Conservation (phyloP, 352 stramenopile genomes). For the Globisporangium spiculum region DNA sequence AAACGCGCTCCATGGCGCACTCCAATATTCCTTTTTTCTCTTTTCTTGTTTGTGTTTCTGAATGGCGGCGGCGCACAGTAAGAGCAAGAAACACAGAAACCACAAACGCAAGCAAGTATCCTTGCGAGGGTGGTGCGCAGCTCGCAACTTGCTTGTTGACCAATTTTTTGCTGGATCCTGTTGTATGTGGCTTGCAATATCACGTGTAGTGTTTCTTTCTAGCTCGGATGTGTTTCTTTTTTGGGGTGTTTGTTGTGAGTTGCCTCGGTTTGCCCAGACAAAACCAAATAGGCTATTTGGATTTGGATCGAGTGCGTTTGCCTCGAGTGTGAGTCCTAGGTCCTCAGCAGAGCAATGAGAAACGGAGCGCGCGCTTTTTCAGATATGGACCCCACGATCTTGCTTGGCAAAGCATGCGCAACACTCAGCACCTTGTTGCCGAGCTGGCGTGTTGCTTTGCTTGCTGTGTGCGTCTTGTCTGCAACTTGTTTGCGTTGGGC, state of each 20-base stretch:
- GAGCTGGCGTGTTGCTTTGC: background rate
- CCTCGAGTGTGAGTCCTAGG: too few relatives aligned
- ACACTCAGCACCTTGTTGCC: background rate
- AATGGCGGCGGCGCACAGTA: background rate
- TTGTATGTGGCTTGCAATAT: background rate
- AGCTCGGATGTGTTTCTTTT: background rate
- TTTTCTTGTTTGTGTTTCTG: background rate
- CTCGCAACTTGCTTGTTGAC: background rate
- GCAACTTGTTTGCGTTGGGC: background rate
- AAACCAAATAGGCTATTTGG: too few relatives aligned
- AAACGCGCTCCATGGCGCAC: background rate
- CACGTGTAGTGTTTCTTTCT: too few relatives aligned
- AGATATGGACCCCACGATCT: background rate
- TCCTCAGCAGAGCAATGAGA: background rate
- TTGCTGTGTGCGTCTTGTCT: background rate
- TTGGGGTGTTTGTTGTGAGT: background rate
- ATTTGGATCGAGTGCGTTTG: too few relatives aligned
- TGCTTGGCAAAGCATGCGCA: background rate
- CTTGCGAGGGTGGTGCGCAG: background rate
- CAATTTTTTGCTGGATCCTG: background rate
- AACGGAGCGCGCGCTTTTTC: background rate
- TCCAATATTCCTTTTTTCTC: background rate
- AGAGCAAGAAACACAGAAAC: background rate
- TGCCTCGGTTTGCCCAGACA: background rate
- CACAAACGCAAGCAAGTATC: background rate